A percentile compares a stretch with the other conserved stretches of the same genome.
phyloP scores from a whole-genome alignment of 176 grass and related monocot species.

The Ananas comosus region DNA sequence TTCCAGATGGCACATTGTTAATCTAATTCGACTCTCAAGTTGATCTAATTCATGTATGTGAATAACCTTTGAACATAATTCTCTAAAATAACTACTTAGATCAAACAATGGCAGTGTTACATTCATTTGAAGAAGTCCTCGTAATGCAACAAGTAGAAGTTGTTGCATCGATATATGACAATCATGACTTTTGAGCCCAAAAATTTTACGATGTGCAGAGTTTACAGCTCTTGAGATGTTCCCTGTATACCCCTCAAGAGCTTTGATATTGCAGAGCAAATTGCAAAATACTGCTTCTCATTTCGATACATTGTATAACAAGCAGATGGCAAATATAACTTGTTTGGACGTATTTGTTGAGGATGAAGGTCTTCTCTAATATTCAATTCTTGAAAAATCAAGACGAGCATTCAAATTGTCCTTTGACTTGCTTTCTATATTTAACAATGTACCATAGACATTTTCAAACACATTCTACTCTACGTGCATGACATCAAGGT shows the following conservation, averaged over 20 bases:
- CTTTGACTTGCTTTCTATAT: neutral
- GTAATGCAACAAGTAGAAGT: neutral
- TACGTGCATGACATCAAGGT: constrained; percentile 22
- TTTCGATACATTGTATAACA: neutral
- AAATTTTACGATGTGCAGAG: too few relatives aligned
- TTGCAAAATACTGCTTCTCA: neutral
- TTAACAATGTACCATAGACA: constrained; percentile 9
- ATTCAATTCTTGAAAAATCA: neutral
- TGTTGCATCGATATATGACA: constrained; percentile 16
- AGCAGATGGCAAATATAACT: neutral
- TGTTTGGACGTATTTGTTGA: neutral
- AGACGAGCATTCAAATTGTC: neutral
- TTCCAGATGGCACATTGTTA: constrained; percentile 5
- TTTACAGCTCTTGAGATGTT: constrained; percentile 2
- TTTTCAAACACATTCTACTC: constrained; percentile 23
- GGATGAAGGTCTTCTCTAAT: neutral
- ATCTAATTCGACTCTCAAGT: constrained; percentile 1
- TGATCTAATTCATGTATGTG: constrained; percentile 5
- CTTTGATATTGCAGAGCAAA: neutral
- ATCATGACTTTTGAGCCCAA: constrained; percentile 14
- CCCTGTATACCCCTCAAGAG: neutral
- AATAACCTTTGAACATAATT: constrained; percentile 19
- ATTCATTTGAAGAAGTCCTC: neutral
- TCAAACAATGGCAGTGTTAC: neutral
- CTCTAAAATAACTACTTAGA: constrained; percentile 2